These are phyloP conservation scores for Metarhizium album DNA, from an alignment of 2,329 filamentous ascomycete species.

Conservation along the genomic window DNA sequence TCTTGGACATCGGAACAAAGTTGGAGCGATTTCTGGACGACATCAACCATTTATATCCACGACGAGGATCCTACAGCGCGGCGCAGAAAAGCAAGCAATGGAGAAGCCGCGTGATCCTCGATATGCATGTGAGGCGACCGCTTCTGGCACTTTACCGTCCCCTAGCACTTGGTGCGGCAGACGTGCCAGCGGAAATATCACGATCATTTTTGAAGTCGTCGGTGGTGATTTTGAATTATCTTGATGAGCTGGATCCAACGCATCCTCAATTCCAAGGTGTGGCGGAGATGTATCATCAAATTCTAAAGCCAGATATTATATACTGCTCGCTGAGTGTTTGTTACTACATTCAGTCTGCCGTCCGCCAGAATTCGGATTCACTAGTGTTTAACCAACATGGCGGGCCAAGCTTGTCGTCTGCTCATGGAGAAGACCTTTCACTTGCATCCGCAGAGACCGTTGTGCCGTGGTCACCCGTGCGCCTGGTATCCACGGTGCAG, in stretches of 20 bases:
- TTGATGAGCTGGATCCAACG: conserved; percentile 41
- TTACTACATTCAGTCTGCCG: conserved; percentile 36
- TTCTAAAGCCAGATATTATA: conserved; percentile 42
- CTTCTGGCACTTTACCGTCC: conserved; percentile 43
- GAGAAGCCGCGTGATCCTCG: conserved; percentile 38
- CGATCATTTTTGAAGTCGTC: conserved; percentile 42
- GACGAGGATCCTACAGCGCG: conserved; percentile 30
- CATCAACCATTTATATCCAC: conserved; percentile 40
- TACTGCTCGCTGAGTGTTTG: conserved; percentile 46
- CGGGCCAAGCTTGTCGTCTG: conserved; percentile 17
- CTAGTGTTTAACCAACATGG: conserved; percentile 19
- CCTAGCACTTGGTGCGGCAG: conserved; percentile 39
- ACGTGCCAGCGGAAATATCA: conserved; percentile 40
- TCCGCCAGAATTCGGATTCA: conserved; percentile 19
- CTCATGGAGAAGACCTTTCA: conserved; percentile 9
- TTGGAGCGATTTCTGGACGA: conserved; percentile 44
- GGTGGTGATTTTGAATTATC: conserved; percentile 43
- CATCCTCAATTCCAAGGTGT: conserved; percentile 35
- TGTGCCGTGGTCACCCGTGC: conserved; percentile 30
- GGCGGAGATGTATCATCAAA: conserved; percentile 40
- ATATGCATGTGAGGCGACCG: conserved; percentile 43
- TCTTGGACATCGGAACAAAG: conserved; percentile 42
- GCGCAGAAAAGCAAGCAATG: conserved; percentile 38
- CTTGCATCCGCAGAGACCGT: conserved; percentile 24
- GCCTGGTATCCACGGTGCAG: conserved; percentile 33